Conservation (phyloP, 352 stramenopile species). For the Thalassiosira tumida region DNA sequence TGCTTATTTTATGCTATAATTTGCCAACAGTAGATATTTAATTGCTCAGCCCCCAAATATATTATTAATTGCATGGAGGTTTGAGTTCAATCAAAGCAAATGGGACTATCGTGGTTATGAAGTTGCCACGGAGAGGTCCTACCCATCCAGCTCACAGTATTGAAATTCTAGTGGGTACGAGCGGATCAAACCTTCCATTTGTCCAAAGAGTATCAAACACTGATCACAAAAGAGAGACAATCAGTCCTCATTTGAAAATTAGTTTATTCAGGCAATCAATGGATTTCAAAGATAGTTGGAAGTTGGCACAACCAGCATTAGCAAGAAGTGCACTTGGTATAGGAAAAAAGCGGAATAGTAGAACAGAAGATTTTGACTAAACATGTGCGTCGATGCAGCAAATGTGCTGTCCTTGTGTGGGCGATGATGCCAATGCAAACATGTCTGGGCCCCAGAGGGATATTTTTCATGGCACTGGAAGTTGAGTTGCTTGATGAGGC, state of each 20-base stretch:
- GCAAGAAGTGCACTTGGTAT: not conserved
- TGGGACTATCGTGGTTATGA: not conserved
- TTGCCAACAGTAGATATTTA: slow-evolving; percentile 29
- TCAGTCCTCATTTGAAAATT: not conserved
- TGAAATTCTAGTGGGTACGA: not conserved
- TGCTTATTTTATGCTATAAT: slow-evolving; percentile 28
- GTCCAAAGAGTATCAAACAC: not conserved
- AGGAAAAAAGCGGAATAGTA: not conserved
- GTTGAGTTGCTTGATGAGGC: slow-evolving; percentile 30
- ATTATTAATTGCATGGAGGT: slow-evolving; percentile 33
- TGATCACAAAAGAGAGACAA: not conserved
- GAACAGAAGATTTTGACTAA: slow-evolving; percentile 9
- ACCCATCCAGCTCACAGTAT: not conserved
- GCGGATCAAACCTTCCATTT: slow-evolving; percentile 16
- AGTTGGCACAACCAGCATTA: not conserved
- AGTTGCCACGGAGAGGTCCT: not conserved
- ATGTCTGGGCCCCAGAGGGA: slow-evolving; percentile 71
- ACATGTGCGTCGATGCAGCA: not conserved
- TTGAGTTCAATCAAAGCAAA: not conserved
- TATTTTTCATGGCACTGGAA: slow-evolving; percentile 77
- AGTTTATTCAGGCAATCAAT: not conserved
- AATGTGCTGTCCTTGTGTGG: not conserved
- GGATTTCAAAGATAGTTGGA: not conserved
- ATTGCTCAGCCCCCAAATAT: slow-evolving; percentile 56
- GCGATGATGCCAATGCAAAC: slow-evolving; percentile 76